Conservation (phyloP, 2,329 filamentous ascomycete species). For the Aureobasidium sp. region DNA sequence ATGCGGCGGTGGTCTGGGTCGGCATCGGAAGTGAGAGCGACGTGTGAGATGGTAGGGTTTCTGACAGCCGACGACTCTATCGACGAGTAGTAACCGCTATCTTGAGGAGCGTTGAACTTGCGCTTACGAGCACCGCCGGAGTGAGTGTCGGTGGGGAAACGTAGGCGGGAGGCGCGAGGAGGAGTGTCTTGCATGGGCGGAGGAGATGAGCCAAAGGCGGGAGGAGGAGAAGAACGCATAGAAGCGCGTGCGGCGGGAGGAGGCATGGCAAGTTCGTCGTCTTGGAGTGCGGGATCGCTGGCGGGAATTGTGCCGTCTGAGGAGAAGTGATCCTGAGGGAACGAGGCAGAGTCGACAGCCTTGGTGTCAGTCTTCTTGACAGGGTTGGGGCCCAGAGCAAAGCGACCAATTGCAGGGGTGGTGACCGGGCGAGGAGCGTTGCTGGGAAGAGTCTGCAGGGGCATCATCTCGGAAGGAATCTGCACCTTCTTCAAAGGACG, state of each 20-base stretch:
- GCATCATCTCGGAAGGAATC: constrained; percentile 40
- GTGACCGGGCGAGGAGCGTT: constrained; percentile 25
- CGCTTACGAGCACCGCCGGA: constrained; percentile 59
- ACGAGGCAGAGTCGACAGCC: constrained; percentile 41
- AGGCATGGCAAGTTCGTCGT: constrained; percentile 34
- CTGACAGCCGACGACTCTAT: constrained; percentile 87
- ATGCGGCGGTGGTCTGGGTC: constrained; percentile 50
- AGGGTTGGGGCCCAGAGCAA: constrained; percentile 24
- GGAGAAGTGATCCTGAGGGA: constrained; percentile 42
- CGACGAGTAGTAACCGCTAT: constrained; percentile 96
- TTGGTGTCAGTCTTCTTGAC: constrained; percentile 29
- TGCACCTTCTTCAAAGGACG: constrained; percentile 47
- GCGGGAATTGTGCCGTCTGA: constrained; percentile 45
- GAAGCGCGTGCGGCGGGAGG: constrained; percentile 33
- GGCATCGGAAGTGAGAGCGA: constrained; percentile 65
- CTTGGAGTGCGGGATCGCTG: constrained; percentile 42
- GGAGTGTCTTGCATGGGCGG: constrained; percentile 70
- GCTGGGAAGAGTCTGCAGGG: constrained; percentile 20
- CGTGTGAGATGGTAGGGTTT: constrained; percentile 44
- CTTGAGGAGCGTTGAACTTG: constrained; percentile 72
- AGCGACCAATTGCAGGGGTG: constrained; percentile 29
- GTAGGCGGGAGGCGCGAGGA: constrained; percentile 50
- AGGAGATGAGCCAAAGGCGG: constrained; percentile 80
- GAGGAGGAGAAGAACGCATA: constrained; percentile 62
- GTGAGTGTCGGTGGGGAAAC: constrained; percentile 55